phyloP scores from a whole-genome alignment of 2,329 filamentous ascomycete species.

The Cadophora malorum region DNA sequence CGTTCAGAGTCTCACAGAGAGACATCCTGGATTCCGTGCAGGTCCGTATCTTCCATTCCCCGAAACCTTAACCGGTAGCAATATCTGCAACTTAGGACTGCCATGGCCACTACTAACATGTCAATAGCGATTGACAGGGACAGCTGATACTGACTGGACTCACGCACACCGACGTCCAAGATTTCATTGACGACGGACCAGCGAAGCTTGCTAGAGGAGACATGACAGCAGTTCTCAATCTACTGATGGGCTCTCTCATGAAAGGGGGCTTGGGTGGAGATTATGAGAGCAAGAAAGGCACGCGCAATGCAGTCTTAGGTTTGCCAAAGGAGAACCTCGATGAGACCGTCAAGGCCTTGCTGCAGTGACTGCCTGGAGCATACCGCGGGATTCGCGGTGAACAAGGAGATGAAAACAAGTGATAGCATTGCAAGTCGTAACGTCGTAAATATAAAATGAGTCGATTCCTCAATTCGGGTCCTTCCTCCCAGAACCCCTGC shows the following conservation, averaged over 20 bases:
- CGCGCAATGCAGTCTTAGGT: neutral
- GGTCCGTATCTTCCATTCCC: neutral
- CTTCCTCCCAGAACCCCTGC: slow-evolving; percentile 1
- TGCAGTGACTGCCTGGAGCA: neutral
- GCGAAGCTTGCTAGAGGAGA: neutral
- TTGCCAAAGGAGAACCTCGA: slow-evolving; percentile 21
- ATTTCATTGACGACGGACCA: neutral
- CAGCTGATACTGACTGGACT: slow-evolving; percentile 4
- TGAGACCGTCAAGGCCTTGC: neutral
- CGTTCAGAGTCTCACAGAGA: neutral
- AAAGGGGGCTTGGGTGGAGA: neutral
- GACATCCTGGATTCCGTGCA: slow-evolving; percentile 1
- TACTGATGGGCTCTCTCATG: neutral
- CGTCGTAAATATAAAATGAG: neutral
- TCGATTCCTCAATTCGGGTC: neutral
- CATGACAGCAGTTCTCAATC: neutral
- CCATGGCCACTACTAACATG: neutral
- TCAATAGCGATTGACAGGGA: neutral
- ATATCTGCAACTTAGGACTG: no score
- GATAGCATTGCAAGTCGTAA: neutral
- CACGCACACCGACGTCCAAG: neutral
- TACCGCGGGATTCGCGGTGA: neutral
- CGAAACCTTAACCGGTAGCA: neutral
- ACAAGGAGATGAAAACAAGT: neutral
- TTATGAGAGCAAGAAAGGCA: neutral